Base-by-base conservation (phyloP, 2,329 filamentous ascomycete species). In the Clarireedia homoeocarpa region DNA sequence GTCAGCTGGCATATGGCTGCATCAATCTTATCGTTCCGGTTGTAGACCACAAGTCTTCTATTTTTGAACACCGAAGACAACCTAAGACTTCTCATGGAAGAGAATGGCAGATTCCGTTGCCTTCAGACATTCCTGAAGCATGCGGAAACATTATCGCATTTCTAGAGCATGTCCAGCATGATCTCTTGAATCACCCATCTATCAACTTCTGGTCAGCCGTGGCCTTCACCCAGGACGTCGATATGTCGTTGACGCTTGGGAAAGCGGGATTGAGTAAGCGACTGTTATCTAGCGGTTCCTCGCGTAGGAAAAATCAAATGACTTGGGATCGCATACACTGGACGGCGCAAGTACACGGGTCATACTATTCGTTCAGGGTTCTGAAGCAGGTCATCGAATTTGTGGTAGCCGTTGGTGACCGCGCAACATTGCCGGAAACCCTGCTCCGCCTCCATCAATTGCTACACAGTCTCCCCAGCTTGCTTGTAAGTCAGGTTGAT, bases 1-100 rank as follows among this genome's bases (percentile, higher is more conserved):
- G 83, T 14, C 73, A 73, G 48, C 61, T 84, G 23, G 81, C 78
- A 1, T 86, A 84, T 63, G 77, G 79, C 0, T 60, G 80, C 6
- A 66, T 81, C 20, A 75, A 76, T 55, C 26, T 70, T 4, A 68
- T 69, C 4, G 60, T 67, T 26, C 60, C 69, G n/a, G 39, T 54
- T 12, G 27, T 58, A 6, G 59, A 67, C 34, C 53, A 60, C 38
- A 57, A 48, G 4, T 49, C 38, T 10, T 61, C 56, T 9, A 58
- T 69, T 7, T 63, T 62, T 46, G 69, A 71, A 47, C 63, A 70
- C 45, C 61, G 63, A 40, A 65, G 62, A 34, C 67, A 68, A 49
- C 46, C 61, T 10, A 59, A 58, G 17, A 59, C 59, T 17, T 65
- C 63, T 7, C 48, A 46, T 4, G 68, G 68, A 3, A 57, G 63